A percentile compares a stretch with the other conserved stretches of the same genome.
These are phyloP conservation scores for Mortierella sp. DNA, from an alignment of 371 early-diverging fungal species.

Conservation along the genomic window DNA sequence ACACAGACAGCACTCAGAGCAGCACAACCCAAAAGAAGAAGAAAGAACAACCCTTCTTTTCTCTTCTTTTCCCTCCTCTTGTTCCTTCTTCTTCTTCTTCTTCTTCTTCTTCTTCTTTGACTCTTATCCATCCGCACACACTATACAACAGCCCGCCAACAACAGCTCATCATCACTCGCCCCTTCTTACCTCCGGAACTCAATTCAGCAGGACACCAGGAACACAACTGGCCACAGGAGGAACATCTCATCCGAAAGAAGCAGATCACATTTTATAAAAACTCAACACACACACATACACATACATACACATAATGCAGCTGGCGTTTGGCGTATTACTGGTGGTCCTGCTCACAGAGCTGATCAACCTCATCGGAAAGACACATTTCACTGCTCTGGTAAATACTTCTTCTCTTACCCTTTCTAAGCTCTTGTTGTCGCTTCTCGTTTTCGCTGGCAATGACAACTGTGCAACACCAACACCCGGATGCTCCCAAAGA, in stretches of 20 bases:
- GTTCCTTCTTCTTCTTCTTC: slow-evolving; percentile 1
- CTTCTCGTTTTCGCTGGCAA: neutral
- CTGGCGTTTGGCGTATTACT: slow-evolving; percentile 67
- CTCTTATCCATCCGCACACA: slow-evolving; percentile 7
- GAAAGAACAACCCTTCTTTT: neutral
- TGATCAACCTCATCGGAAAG: slow-evolving; percentile 69
- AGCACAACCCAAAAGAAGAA: slow-evolving; percentile 8
- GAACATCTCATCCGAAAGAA: neutral
- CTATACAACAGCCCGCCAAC: too few species aligned
- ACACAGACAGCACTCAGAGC: neutral
- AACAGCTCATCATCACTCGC: neutral
- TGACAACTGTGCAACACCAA: neutral
- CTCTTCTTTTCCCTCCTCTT: neutral
- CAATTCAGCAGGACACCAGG: neutral
- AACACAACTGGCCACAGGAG: neutral
- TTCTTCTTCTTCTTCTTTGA: slow-evolving; percentile 11
- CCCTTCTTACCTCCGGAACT: neutral
- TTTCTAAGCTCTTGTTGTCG: neutral
- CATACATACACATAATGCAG: slow-evolving; percentile 57
- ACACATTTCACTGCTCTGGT: slow-evolving; percentile 69
- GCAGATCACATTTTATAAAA: neutral
- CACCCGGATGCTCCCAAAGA: slow-evolving; percentile 10
- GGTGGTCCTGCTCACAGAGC: slow-evolving; percentile 70
- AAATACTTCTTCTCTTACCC: slow-evolving; percentile 11
- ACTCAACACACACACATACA: neutral